phyloP scores from a whole-genome alignment of 2,329 filamentous ascomycete species.

The Neopestalotiopsis sp. region DNA sequence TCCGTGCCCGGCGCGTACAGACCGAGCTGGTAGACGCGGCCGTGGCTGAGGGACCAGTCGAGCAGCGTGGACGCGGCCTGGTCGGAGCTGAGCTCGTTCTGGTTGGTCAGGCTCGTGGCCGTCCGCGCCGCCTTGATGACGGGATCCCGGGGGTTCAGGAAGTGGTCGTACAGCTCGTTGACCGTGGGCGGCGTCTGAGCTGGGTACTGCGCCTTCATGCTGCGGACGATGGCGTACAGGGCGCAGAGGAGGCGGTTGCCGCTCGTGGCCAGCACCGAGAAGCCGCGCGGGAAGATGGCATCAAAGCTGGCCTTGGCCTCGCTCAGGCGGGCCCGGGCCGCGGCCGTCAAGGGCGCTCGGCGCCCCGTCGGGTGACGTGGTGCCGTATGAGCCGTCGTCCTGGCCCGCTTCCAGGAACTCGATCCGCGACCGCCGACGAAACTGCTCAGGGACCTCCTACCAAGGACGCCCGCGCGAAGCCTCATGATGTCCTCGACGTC shows the following conservation, averaged over 20 bases:
- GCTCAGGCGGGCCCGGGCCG: slow-evolving; percentile 24
- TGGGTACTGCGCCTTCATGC: slow-evolving; percentile 19
- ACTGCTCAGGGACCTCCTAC: too few species aligned
- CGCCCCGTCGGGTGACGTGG: too few species aligned
- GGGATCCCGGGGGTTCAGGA: background rate
- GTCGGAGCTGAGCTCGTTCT: slow-evolving; percentile 17
- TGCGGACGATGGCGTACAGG: slow-evolving; percentile 19
- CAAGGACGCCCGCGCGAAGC: too few species aligned
- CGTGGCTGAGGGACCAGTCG: background rate
- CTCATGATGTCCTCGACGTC: too few species aligned
- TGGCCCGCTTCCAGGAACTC: too few species aligned
- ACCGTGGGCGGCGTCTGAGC: background rate
- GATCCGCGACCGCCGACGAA: background rate
- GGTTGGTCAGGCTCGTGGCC: slow-evolving; percentile 8
- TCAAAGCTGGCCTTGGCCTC: background rate
- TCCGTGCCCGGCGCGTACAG: slow-evolving; percentile 1
- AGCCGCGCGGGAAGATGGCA: slow-evolving; percentile 23
- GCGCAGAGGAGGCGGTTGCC: slow-evolving; percentile 4
- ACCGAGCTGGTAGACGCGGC: slow-evolving; percentile 10
- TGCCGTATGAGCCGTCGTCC: too few species aligned
- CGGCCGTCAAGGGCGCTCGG: slow-evolving; percentile 23
- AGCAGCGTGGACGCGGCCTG: slow-evolving; percentile 16
- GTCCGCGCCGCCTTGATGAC: background rate
- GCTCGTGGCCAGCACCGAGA: slow-evolving; percentile 2
- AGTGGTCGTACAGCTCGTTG: background rate